Evolutionary conservation across 83 land plant genomes (phyloP).

Genomic region (Picea abies): DNA sequence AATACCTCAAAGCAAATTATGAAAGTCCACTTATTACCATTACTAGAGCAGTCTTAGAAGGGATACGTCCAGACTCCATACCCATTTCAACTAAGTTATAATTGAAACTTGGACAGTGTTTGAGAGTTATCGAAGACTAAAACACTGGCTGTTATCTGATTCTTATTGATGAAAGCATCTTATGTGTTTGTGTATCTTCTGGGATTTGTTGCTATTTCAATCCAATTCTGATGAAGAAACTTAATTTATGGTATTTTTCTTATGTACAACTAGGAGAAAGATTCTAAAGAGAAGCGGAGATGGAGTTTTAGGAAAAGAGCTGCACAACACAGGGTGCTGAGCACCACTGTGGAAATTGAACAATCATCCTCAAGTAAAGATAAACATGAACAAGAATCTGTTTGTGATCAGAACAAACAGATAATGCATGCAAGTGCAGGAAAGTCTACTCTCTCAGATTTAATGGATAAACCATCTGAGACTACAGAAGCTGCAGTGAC

Average conservation of each 20-base stretch:
- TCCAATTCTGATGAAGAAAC: not conserved
- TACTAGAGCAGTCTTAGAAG: too few relatives aligned
- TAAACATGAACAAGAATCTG: conserved; percentile 12
- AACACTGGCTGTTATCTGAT: not conserved
- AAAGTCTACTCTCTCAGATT: not conserved
- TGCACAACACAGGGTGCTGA: conserved; percentile 51
- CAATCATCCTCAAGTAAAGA: conserved; percentile 21
- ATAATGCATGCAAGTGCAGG: not conserved
- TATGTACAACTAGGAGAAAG: conserved; percentile 31
- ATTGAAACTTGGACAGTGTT: not conserved
- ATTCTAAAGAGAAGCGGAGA: conserved; percentile 32
- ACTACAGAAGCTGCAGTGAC: not conserved
- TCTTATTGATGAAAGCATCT: too few relatives aligned
- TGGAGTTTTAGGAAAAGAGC: conserved; percentile 72
- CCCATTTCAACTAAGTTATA: not conserved
- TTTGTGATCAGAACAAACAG: not conserved
- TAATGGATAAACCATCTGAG: not conserved
- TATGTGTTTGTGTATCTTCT: too few relatives aligned
- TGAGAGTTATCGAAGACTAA: not conserved
- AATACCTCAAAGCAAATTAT: too few relatives aligned
- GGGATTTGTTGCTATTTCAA: not conserved
- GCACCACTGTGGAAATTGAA: conserved; percentile 43
- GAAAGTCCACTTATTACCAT: too few relatives aligned
- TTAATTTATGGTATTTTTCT: conserved; percentile 8
- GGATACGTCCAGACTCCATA: too few relatives aligned